Conservation (phyloP, 1,139 yeast species). For the Waltiozyma sp. region DNA sequence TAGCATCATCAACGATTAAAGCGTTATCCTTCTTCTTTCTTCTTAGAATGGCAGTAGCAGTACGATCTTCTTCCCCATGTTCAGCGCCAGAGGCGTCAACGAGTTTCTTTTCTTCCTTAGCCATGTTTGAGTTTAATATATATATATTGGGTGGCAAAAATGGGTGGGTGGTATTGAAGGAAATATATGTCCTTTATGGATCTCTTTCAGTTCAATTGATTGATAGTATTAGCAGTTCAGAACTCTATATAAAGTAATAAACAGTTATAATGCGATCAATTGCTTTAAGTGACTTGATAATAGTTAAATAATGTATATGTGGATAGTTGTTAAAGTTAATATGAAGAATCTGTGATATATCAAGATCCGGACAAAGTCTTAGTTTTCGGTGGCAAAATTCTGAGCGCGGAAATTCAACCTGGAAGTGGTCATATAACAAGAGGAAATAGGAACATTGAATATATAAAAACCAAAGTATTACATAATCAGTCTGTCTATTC, state of each 20-base stretch:
- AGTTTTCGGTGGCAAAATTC: too few relatives aligned
- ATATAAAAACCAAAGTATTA: too few relatives aligned
- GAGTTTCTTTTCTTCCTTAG: slow-evolving; percentile 28
- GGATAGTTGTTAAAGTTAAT: not conserved
- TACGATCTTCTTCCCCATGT: slow-evolving; percentile 55
- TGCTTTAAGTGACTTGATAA: not conserved
- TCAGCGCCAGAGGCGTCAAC: slow-evolving; percentile 48
- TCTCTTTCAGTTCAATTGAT: not conserved
- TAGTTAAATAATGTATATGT: too few relatives aligned
- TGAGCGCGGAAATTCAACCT: too few relatives aligned
- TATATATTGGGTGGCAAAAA: not conserved
- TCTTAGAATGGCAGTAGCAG: slow-evolving; percentile 96
- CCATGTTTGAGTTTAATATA: slow-evolving; percentile 15
- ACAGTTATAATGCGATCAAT: not conserved
- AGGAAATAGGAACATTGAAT: too few relatives aligned
- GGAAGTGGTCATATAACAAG: too few relatives aligned
- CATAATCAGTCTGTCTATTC: too few relatives aligned
- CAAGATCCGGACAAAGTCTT: too few relatives aligned
- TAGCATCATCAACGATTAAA: slow-evolving; percentile 91
- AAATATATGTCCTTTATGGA: not conserved
- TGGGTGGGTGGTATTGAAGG: not conserved
- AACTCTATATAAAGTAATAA: not conserved
- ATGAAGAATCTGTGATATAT: too few relatives aligned
- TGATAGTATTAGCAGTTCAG: not conserved
- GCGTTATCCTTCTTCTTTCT: slow-evolving; percentile 96